Percentiles rank a stretch among this genome's conserved stretches.
Evolutionary conservation across 352 stramenopile genomes (phyloP).

Genomic region (Peronospora destructor): DNA sequence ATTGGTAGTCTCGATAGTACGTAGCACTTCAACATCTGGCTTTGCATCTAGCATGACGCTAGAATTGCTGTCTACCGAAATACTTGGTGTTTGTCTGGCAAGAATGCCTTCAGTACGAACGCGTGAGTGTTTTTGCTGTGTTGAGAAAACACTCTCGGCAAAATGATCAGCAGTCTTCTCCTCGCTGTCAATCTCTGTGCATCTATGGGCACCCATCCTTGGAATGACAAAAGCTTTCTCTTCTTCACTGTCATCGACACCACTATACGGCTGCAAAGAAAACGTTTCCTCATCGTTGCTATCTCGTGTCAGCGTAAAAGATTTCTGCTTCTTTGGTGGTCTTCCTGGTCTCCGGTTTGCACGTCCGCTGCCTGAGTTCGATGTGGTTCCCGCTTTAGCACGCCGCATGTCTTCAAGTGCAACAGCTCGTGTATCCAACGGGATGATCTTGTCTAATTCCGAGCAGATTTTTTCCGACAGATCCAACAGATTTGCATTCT

Average conservation of each 20-base stretch:
- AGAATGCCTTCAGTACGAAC: neutral
- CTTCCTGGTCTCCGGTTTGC: slow-evolving; percentile 5
- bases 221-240: slow-evolving; percentile 16
- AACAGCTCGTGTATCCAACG: slow-evolving; percentile 20
- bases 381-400: slow-evolving; percentile 7
- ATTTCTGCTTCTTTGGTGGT: slow-evolving; percentile 12
- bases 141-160: neutral
- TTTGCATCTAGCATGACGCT: neutral
- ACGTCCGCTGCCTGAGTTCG: neutral
- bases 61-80: neutral
- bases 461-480: slow-evolving; percentile 23
- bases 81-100: neutral
- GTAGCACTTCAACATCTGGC: slow-evolving; percentile 1
- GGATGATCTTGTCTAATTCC: slow-evolving; percentile 19
- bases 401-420: slow-evolving; percentile 28
- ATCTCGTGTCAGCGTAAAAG: slow-evolving; percentile 3
- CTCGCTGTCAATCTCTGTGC: neutral
- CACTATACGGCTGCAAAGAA: slow-evolving; percentile 15
- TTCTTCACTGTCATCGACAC: slow-evolving; percentile 23
- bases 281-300: slow-evolving; percentile 14
- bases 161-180: neutral
- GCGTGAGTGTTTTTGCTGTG: neutral
- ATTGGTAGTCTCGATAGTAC: neutral
- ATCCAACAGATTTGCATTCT: slow-evolving; percentile 32
- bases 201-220: slow-evolving; percentile 9